These are phyloP conservation scores for Paramecium sexaurelia DNA, from an alignment of 73 alveolate species.

Conservation along the genomic window DNA sequence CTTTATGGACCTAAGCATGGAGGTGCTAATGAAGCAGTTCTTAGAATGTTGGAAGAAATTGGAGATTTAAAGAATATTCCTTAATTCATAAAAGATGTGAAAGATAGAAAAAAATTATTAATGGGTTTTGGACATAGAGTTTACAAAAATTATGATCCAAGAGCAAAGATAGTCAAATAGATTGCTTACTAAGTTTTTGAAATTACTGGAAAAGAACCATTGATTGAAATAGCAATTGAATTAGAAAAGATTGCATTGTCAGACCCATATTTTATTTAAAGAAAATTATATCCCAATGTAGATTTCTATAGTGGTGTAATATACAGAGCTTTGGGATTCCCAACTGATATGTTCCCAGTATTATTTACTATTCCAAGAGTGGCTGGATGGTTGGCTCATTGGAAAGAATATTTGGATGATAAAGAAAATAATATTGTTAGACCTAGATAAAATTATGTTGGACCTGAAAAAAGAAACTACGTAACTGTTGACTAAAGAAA, in stretches of 20 bases:
- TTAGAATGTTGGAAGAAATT: slow-evolving; percentile 72
- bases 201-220: slow-evolving; percentile 89
- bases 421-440: slow-evolving; percentile 84
- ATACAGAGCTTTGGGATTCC: slow-evolving; percentile 89
- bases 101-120: slow-evolving; percentile 73
- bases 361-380: slow-evolving; percentile 88
- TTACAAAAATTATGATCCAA: slow-evolving; percentile 78
- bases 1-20: slow-evolving; percentile 81
- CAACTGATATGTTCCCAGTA: slow-evolving; percentile 88
- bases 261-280: slow-evolving; percentile 79
- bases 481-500: slow-evolving; percentile 76
- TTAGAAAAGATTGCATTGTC: slow-evolving; percentile 87
- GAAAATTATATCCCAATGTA: slow-evolving; percentile 86
- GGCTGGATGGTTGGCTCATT: slow-evolving; percentile 90
- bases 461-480: slow-evolving; percentile 83
- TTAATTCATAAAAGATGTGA: slow-evolving; percentile 77
- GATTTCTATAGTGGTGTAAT: slow-evolving; percentile 89
- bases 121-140: slow-evolving; percentile 86
- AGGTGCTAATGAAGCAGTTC: slow-evolving; percentile 82
- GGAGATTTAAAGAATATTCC: slow-evolving; percentile 72
- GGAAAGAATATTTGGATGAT: slow-evolving; percentile 86
- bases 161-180: slow-evolving; percentile 82
- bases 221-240: slow-evolving; percentile 91
- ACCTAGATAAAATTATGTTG: slow-evolving; percentile 86
- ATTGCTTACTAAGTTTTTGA: slow-evolving; percentile 85